Evolutionary conservation across 179 eudicot genomes (phyloP), one percentile per base, ranked within the genome.

Genomic region (Monotropa hypopitys): DNA sequence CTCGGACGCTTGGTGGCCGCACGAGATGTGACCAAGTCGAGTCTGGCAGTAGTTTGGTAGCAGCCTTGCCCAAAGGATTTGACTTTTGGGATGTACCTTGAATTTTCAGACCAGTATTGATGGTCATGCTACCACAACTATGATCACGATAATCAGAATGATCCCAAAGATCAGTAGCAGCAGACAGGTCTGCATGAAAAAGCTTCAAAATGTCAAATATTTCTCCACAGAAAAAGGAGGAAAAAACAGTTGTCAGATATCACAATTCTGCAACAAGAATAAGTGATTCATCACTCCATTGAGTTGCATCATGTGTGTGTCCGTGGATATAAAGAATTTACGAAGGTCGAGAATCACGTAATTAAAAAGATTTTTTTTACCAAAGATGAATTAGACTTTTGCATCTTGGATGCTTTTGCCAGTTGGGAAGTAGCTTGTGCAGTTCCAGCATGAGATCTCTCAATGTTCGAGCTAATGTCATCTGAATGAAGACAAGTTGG

Each of bases 121-220:
- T 30, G 54, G 45, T 87, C 82, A 88, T 18, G 83, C 86, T 1
- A 70, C 87, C 23, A 88, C 80, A 35, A 86, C 80, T 79, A 86
- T 81, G 63, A 88, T 72, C 79, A 88, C 83, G 30, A 88, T 88
- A 28, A 86, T 83, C 54, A 88, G 86, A 62, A 84, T 70, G 81
- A 88, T 83, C 85, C 89, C 91, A 21, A 86, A 78, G 11, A 88
- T 88, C 82, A 88, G 80, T 80, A 86, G 23, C 72, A 88, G 69
- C 80, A 88, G 85, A 79, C 91, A 88, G 32, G 82, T 81, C 91
- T 88, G 89, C 86, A 77, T 47, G 63, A 56, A 74, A 72, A 32
- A 54, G 43, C 33, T 35, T 74, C 5, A 35, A 54, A 53, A 35
- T 56, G 76, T 54, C 49, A 35, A 23, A 51, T 9, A 54, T 51